Evolutionary conservation across 768 basidiomycete genomes (phyloP).

Genomic region (Leccinum arenicola): DNA sequence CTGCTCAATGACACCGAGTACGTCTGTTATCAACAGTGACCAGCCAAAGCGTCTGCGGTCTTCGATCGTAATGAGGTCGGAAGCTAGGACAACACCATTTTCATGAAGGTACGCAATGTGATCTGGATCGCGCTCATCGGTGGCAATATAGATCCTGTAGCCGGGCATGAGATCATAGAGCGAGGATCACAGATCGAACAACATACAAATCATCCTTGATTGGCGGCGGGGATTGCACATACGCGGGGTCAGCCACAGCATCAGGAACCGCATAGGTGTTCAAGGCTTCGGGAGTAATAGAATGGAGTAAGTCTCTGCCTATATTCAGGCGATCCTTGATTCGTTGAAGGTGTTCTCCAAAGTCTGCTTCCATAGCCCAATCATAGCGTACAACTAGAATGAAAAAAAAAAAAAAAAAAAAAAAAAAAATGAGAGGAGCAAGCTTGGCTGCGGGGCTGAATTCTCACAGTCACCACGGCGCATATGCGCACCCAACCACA

Average conservation of each 20-base stretch:
- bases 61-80: conserved; percentile 41
- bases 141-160: conserved; percentile 35
- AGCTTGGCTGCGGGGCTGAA: not conserved
- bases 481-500: conserved; percentile 45
- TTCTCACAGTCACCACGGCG: conserved; percentile 42
- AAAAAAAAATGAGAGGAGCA: not conserved
- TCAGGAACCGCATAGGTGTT: conserved; percentile 23
- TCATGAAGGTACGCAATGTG: conserved; percentile 33
- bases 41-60: conserved; percentile 43
- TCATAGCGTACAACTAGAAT: conserved; percentile 28
- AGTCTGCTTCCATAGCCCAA: conserved; percentile 36
- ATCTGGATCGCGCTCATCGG: conserved; percentile 41
- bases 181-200: not conserved
- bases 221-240: conserved; percentile 18
- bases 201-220: conserved; percentile 22
- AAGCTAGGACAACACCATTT: conserved; percentile 37
- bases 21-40: conserved; percentile 42
- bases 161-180: conserved; percentile 5
- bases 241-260: conserved; percentile 11
- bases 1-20: conserved; percentile 44
- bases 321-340: conserved; percentile 27
- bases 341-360: conserved; percentile 36
- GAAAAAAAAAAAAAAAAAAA: not conserved
- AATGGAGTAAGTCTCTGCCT: conserved; percentile 20
- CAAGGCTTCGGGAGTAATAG: conserved; percentile 18